Evolutionary conservation across 768 basidiomycete species (phyloP).

Genomic region (Serendipita indica): DNA sequence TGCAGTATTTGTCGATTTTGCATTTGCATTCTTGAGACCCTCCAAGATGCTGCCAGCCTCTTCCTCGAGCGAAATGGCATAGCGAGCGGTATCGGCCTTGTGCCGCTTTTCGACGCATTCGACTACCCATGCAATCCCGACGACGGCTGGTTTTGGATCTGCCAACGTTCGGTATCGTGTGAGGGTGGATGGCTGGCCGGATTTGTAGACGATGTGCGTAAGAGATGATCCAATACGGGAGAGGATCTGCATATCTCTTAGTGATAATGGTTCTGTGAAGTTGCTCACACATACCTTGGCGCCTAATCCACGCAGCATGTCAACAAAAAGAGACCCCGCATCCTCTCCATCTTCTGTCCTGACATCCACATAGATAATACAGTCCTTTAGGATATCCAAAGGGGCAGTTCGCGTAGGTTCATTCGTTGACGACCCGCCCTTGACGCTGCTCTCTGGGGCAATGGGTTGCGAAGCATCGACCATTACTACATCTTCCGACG

Average conservation of each 20-base stretch:
- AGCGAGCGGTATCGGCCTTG: conserved; percentile 49
- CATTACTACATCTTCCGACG: conserved; percentile 16
- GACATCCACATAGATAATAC: conserved; percentile 76
- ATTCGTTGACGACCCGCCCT: background rate
- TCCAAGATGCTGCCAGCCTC: conserved; percentile 7
- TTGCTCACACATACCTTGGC: conserved; percentile 44
- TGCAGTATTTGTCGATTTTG: background rate
- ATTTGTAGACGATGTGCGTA: conserved; percentile 79
- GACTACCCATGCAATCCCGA: conserved; percentile 82
- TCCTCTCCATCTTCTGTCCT: conserved; percentile 59
- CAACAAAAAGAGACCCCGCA: conserved; percentile 63
- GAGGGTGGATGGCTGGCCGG: conserved; percentile 60
- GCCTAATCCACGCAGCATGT: conserved; percentile 67
- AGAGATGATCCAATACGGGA: conserved; percentile 54
- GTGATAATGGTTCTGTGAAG: background rate
- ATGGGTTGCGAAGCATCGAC: conserved; percentile 23
- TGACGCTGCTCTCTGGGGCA: background rate
- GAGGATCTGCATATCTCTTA: conserved; percentile 40
- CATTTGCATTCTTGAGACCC: background rate
- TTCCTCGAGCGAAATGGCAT: conserved; percentile 48
- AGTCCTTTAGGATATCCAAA: conserved; percentile 44
- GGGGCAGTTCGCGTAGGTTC: background rate
- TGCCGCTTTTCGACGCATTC: conserved; percentile 60
- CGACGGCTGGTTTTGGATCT: conserved; percentile 55
- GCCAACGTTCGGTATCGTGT: conserved; percentile 50